phyloP scores from a whole-genome alignment of 805 yeast genomes.

The Isabelozyma pseudorhagii region DNA sequence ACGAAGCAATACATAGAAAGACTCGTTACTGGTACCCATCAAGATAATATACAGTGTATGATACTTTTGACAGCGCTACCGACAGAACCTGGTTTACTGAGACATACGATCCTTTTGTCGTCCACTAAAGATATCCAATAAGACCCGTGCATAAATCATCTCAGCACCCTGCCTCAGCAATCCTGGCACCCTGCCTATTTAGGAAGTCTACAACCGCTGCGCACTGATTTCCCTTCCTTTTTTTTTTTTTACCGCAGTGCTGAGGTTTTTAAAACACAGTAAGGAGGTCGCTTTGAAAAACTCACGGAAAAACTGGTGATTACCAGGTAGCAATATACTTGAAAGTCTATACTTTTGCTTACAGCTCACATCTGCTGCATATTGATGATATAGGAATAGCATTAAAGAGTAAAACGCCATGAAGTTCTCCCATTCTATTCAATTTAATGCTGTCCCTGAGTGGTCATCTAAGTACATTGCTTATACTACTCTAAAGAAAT shows the following conservation, averaged over 20 bases:
- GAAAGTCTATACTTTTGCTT: background rate
- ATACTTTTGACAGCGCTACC: too few species aligned
- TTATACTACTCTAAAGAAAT: constrained; percentile 81
- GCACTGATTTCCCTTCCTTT: background rate
- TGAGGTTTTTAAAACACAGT: background rate
- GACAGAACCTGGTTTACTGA: too few species aligned
- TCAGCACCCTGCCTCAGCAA: background rate
- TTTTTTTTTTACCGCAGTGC: background rate
- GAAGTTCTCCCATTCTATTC: constrained; percentile 94
- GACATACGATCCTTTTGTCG: too few species aligned
- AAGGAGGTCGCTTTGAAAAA: background rate
- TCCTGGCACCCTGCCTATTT: background rate
- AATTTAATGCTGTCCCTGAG: constrained; percentile 97
- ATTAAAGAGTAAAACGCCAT: constrained; percentile 30
- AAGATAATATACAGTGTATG: too few species aligned
- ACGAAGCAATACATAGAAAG: too few species aligned
- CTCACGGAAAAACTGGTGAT: background rate
- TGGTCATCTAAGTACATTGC: constrained; percentile 94
- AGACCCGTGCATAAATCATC: background rate
- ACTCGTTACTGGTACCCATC: too few species aligned
- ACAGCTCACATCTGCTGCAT: background rate
- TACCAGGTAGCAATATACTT: too few species aligned
- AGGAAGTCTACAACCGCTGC: background rate
- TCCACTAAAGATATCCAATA: too few species aligned
- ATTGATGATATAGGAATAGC: background rate